Percentiles rank a stretch among this genome's conserved stretches.
Conservation (phyloP, 768 basidiomycete species). For the Lentinula lateritia region DNA sequence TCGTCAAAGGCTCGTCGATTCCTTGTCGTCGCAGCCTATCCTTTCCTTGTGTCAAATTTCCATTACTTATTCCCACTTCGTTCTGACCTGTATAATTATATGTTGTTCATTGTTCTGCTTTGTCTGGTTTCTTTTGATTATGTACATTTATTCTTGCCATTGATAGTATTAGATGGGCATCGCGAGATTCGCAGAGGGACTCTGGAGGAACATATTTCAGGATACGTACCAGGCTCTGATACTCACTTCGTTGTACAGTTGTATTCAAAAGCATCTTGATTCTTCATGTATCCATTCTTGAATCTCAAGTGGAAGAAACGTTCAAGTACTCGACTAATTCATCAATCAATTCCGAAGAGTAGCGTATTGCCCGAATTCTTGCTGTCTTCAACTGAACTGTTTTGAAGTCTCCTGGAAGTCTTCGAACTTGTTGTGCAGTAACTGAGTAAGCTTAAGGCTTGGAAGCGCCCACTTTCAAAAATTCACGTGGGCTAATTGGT, state of each 20-base stretch:
- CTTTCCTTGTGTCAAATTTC: neutral
- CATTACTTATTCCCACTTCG: neutral
- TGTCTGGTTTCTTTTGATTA: neutral
- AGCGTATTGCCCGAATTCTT: no score
- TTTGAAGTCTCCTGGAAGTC: no score
- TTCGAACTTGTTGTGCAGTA: no score
- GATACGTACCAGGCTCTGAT: neutral
- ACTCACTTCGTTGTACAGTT: no score
- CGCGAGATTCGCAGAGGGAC: neutral
- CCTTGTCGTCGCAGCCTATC: neutral
- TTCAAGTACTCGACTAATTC: no score
- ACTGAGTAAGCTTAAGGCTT: no score
- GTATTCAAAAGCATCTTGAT: no score
- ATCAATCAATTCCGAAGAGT: no score
- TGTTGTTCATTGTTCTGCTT: neutral
- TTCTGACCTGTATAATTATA: neutral
- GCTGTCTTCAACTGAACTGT: no score
- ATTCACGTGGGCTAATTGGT: neutral
- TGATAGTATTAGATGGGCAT: neutral
- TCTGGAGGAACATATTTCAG: neutral
- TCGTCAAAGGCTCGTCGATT: neutral
- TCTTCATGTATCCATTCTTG: no score
- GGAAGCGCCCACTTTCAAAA: neutral
- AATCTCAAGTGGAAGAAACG: no score
- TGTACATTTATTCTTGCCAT: neutral